Percentiles rank a stretch among this genome's conserved stretches.
phyloP scores from a whole-genome alignment of 371 early-diverging fungal species.

The Syncephalastrum racemosum region DNA sequence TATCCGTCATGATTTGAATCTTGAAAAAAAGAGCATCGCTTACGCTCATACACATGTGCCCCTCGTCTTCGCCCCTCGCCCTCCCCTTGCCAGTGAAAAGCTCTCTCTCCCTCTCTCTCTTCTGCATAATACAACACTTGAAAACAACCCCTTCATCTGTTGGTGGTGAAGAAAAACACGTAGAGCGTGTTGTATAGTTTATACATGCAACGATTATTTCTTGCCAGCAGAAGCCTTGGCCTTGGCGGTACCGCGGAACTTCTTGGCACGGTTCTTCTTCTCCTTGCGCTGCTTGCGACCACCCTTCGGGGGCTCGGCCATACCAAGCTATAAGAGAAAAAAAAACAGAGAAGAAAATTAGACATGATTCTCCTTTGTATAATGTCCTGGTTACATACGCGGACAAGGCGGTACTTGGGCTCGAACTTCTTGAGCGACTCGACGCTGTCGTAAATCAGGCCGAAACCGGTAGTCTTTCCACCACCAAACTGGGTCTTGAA shows the following conservation, averaged over 20 bases:
- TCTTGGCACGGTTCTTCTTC: slow-evolving; percentile 99
- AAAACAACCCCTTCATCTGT: too few relatives aligned
- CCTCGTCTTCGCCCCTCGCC: too few relatives aligned
- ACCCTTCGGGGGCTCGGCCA: slow-evolving; percentile 73
- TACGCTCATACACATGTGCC: too few relatives aligned
- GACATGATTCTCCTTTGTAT: neutral
- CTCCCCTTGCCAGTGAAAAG: too few relatives aligned
- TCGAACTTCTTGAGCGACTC: slow-evolving; percentile 98
- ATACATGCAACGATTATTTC: slow-evolving; percentile 24
- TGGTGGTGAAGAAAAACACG: too few relatives aligned
- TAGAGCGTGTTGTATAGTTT: too few relatives aligned
- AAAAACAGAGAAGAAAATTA: neutral
- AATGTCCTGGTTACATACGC: slow-evolving; percentile 45
- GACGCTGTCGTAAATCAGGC: slow-evolving; percentile 94
- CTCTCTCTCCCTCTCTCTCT: too few relatives aligned
- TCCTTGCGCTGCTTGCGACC: slow-evolving; percentile 99
- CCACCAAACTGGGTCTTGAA: slow-evolving; percentile 98
- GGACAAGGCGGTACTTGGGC: slow-evolving; percentile 95
- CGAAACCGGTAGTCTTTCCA: slow-evolving; percentile 97
- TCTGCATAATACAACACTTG: too few relatives aligned
- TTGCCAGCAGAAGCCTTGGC: slow-evolving; percentile 68
- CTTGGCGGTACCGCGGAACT: slow-evolving; percentile 97
- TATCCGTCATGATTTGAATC: too few relatives aligned
- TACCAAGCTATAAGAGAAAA: slow-evolving; percentile 59
- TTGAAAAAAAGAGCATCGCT: too few relatives aligned